Conservation (phyloP, 352 stramenopile species). For the Globisporangium polare region DNA sequence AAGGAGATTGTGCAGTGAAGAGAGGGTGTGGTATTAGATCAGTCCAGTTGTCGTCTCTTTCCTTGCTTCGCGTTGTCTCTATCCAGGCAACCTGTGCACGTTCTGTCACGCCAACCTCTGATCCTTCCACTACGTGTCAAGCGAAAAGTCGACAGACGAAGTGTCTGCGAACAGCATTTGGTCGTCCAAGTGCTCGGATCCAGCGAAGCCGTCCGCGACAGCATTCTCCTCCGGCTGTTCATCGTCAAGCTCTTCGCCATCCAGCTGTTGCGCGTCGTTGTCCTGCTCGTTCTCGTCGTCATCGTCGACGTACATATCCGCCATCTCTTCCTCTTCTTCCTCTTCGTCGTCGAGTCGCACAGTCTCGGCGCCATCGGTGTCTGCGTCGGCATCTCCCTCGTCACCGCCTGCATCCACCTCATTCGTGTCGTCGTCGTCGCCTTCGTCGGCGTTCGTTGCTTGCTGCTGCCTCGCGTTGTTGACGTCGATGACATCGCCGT, state of each 20-base stretch:
- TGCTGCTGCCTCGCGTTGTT: conserved; percentile 22
- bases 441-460: conserved; percentile 21
- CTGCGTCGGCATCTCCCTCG: conserved; percentile 20
- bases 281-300: conserved; percentile 36
- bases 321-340: conserved; percentile 35
- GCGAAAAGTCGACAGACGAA: conserved; percentile 18
- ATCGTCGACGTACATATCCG: conserved; percentile 57
- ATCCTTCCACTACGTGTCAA: conserved; percentile 14
- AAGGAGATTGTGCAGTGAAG: conserved; percentile 11
- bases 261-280: neutral
- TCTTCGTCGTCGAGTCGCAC: conserved; percentile 37
- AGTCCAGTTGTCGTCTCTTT: neutral
- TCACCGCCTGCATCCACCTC: conserved; percentile 9
- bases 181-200: neutral
- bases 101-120: neutral
- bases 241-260: conserved; percentile 2
- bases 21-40: conserved; percentile 21
- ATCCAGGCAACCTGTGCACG: neutral
- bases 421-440: conserved; percentile 18
- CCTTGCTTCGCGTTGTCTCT: neutral
- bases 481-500: conserved; percentile 78
- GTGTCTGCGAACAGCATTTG: conserved; percentile 9
- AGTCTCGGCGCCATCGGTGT: conserved; percentile 34
- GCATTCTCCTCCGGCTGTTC: neutral
- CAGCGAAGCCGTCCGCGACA: neutral